Percentiles rank a stretch among this genome's conserved stretches.
Evolutionary conservation across 2,329 filamentous ascomycete genomes (phyloP).

Genomic region (Spiromastix sp.): DNA sequence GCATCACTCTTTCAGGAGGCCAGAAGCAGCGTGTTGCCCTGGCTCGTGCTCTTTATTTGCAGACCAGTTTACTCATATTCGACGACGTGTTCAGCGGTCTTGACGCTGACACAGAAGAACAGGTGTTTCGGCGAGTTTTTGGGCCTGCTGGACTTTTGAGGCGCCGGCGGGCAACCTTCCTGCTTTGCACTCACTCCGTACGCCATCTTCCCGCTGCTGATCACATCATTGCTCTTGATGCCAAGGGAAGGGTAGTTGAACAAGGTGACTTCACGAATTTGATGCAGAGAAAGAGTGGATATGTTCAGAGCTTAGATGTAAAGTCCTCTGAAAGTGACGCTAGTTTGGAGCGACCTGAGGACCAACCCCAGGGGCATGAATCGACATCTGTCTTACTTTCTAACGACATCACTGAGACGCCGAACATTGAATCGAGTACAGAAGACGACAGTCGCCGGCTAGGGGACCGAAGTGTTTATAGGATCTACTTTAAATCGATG

Average conservation of each 20-base stretch:
- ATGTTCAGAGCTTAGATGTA: conserved; percentile 27
- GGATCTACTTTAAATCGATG: conserved; percentile 1
- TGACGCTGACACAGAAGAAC: conserved; percentile 39
- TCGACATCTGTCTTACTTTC: neutral
- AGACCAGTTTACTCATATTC: conserved; percentile 37
- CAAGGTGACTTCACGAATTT: conserved; percentile 32
- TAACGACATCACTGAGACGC: neutral
- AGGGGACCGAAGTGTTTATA: conserved; percentile 1
- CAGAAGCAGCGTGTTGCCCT: conserved; percentile 42
- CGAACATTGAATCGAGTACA: no score
- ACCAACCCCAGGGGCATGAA: neutral
- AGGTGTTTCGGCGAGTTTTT: conserved; percentile 38
- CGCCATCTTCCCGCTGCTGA: conserved; percentile 34
- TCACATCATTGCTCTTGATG: conserved; percentile 31
- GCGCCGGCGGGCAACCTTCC: neutral
- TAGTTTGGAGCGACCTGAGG: neutral
- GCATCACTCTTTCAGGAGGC: conserved; percentile 42
- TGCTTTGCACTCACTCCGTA: conserved; percentile 14
- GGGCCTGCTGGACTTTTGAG: conserved; percentile 37
- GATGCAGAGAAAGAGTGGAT: conserved; percentile 24
- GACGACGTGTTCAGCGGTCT: conserved; percentile 44
- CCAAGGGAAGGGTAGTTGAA: conserved; percentile 29
- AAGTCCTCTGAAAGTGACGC: neutral
- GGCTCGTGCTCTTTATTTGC: conserved; percentile 43
- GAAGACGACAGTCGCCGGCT: conserved; percentile 2